Evolutionary conservation across 768 basidiomycete genomes (phyloP), one percentile per base, ranked within the genome.

Genomic region (Lactarius indigo): DNA sequence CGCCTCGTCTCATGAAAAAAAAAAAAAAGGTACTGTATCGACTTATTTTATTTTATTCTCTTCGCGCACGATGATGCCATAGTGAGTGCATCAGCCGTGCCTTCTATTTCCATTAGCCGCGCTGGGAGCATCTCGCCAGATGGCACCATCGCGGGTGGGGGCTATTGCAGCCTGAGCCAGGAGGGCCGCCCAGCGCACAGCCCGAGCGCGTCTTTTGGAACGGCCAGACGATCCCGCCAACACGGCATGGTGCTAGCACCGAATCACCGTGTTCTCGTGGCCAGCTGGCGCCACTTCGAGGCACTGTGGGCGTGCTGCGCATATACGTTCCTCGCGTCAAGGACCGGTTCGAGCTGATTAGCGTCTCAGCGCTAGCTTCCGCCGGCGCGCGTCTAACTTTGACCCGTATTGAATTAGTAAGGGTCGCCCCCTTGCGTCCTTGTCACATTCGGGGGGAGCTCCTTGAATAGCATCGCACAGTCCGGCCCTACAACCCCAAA

Each of bases 261-360:
- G 39, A 35, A n/a, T 65, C 15, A 39, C 31, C 15, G 41, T 44
- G 17, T 23, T 39, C 57, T 41, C 39, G 28, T 13, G 7, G 26
- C 17, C 47, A 17, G 54, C 50, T 33, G 23, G 41, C 41, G 39
- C 59, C 59, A 20, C 33, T 23, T 52, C 39, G 39, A 37, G 59
- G 59, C 60, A 15, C 35, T 33, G 3, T 26, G 23, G 54, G 26
- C 17, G n/a, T 30, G 8, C 59, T 23, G 30, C 28, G 10, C 28
- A 44, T 47, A 20, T 5, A 3, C 47, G n/a, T 10, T 13, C 41
- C 28, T 15, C 28, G 35, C 23, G 47, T 50, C 23, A 30, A 39
- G 33, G 41, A 42, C 26, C 33, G 28, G 60, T 66, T 66, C 65
- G 65, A 61, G 28, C 44, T 23, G 65, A 42, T 61, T 60, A 47